Base-by-base conservation (phyloP, 257 asterid genomes). In the Linaria vulgaris region DNA sequence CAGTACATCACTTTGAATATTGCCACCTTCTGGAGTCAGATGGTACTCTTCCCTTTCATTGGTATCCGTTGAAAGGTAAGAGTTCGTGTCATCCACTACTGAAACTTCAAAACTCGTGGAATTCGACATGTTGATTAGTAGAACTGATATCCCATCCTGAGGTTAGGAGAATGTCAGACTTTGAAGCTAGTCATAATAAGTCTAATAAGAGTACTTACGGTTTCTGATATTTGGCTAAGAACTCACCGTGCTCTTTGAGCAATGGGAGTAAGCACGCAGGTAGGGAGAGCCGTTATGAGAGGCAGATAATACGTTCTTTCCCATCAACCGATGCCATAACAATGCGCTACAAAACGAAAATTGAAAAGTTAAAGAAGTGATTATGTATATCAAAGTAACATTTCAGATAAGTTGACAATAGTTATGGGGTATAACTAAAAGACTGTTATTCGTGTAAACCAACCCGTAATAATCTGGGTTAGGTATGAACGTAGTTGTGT, bases 381-480 rank as follows among this genome's bases (percentile, higher is more conserved):
- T n/a, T n/a, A n/a, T 13, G 15, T 25, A 0, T 14, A 56, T 2
- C 41, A 15, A 14, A 19, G 16, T 37, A 34, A 34, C 48, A 37
- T 11, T 11, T 37, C 1, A 37, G 34, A 34, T 21, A 24, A 57
- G 16, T 57, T n/a, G 30, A 7, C 1, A n/a, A 34, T 34, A 1
- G 10, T 4, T 3, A 3, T 34, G 41, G 41, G 9, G 5, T 3
- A 34, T 21, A 24, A 57, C 10, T 57, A 6, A 15, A 7, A 37
- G 27, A 43, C 21, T 34, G 6, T 10, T 5, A 17, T 22, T 38
- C 41, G n/a, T 34, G 9, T 14, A 46, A 45, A 62, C 82, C 44
- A 10, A 86, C 96, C 96, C 91, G 9, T 90, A 88, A 54, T 88
- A 90, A 66, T 90, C 97, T 48, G 97, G 97, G 69, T 88, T 90